Percentiles rank a stretch among this genome's conserved stretches.
These are phyloP conservation scores for Rhinocladiella mackenziei DNA, from an alignment of 2,329 filamentous ascomycete species.

Conservation along the genomic window DNA sequence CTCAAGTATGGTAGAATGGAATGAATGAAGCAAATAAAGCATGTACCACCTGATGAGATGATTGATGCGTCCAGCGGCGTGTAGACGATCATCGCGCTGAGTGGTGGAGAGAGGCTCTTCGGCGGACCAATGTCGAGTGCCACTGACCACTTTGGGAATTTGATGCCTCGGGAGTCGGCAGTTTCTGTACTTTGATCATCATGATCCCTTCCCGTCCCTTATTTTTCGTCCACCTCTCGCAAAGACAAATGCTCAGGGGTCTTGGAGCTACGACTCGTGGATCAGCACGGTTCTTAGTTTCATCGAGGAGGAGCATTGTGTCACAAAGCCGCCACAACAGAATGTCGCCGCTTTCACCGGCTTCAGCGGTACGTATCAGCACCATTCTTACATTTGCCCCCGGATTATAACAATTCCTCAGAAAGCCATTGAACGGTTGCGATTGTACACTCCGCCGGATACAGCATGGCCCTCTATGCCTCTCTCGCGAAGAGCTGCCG, in stretches of 20 bases:
- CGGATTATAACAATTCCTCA: constrained; percentile 27
- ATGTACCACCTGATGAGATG: too few species aligned
- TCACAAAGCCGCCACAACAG: constrained; percentile 13
- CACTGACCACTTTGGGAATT: too few species aligned
- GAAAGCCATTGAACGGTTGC: constrained; percentile 54
- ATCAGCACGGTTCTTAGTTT: neutral
- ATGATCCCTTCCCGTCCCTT: neutral
- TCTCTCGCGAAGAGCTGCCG: constrained; percentile 69
- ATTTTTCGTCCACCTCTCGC: neutral
- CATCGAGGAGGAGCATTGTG: constrained; percentile 7
- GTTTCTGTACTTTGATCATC: too few species aligned
- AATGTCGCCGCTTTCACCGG: constrained; percentile 24
- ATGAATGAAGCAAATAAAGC: too few species aligned
- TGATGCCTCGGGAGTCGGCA: too few species aligned
- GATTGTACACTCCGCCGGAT: constrained; percentile 54
- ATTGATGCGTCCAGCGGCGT: too few species aligned
- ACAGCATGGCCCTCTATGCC: constrained; percentile 56
- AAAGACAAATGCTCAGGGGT: constrained; percentile 13
- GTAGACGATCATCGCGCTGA: too few species aligned
- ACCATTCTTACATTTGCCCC: neutral
- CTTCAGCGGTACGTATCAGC: constrained; percentile 21
- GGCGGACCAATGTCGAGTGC: too few species aligned
- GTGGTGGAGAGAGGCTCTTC: too few species aligned
- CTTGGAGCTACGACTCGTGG: constrained; percentile 2
- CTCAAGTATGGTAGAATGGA: too few species aligned